Base-by-base conservation (phyloP, 768 basidiomycete species). In the Russula dissimulans region DNA sequence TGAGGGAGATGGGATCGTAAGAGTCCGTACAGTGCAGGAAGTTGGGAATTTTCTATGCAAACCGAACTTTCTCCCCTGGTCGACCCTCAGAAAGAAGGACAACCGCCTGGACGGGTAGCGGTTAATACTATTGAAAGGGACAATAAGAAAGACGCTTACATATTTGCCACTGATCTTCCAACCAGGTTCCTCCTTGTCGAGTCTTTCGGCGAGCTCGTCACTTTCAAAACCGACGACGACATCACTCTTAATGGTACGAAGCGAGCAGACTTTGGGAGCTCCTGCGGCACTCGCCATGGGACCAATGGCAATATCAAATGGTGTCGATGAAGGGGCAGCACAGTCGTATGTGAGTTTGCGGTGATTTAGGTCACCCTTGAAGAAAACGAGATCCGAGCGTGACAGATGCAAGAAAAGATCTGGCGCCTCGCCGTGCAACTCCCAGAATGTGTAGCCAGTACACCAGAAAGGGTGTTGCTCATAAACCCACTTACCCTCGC, bases 101-200 rank as follows among this genome's bases (percentile, higher is more conserved):
- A 60, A 95, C 86, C 66, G 93, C 93, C 89, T 91, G 61, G 15
- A 43, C 47, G 42, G 12, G 29, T 12, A 61, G 3, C 6, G 57
- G 49, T 57, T 47, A 56, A 53, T 54, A 52, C 36, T 6, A 26
- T 18, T 18, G 43, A 49, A 38, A 43, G 17, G 10, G 31, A 26
- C 34, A 15, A 45, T 45, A n/a, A 38, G 54, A 54, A 46, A 32
- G 46, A 11, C 29, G 79, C 90, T 75, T 71, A 93, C 92, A 69
- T 93, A 95, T 91, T 95, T 94, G 49, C 93, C 93, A 52, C 89
- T 91, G 68, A 97, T 95, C 77, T 93, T 95, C 95, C 95, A 97
- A 52, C 95, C 95, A 17, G 88, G 84, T 69, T 97, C 92, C 31
- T 81, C 78, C 67, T 87, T 77, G 71, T 95, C 91, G n/a, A 97